These are phyloP conservation scores for Metarhizium anisopliae DNA, from an alignment of 2,329 filamentous ascomycete species.

Conservation along the genomic window DNA sequence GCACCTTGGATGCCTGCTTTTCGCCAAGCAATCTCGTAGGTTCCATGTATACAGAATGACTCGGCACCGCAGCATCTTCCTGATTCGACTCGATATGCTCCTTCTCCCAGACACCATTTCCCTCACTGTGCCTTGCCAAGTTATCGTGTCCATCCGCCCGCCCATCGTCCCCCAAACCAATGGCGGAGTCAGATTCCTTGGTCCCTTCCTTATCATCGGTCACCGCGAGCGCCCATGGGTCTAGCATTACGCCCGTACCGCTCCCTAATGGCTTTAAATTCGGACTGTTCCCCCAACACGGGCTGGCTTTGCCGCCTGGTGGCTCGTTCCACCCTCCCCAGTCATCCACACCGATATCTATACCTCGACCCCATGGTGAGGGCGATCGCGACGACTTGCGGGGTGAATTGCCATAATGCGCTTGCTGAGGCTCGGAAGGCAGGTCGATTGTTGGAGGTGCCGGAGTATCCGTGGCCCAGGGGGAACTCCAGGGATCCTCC, in stretches of 20 bases:
- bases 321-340: conserved; percentile 30
- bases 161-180: conserved; percentile 16
- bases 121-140: background rate
- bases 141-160: background rate
- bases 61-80: background rate
- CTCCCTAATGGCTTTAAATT: conserved; percentile 19
- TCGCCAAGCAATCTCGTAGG: conserved; percentile 11
- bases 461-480: conserved; percentile 39
- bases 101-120: background rate
- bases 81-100: background rate
- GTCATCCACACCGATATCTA: conserved; percentile 8
- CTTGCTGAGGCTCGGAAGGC: conserved; percentile 22
- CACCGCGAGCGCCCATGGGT: conserved; percentile 14
- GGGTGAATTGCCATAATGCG: conserved; percentile 18
- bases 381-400: conserved; percentile 13
- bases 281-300: conserved; percentile 24
- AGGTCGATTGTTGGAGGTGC: conserved; percentile 28
- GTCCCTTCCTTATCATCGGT: conserved; percentile 8
- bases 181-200: conserved; percentile 21
- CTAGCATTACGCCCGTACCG: conserved; percentile 18
- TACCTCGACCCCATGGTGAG: conserved; percentile 17
- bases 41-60: conserved; percentile 12
- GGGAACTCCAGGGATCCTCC: conserved; percentile 57
- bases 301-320: conserved; percentile 13
- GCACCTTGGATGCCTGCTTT: conserved; percentile 34